phyloP scores from a whole-genome alignment of 208 protist species.

The Leishmania turanica region DNA sequence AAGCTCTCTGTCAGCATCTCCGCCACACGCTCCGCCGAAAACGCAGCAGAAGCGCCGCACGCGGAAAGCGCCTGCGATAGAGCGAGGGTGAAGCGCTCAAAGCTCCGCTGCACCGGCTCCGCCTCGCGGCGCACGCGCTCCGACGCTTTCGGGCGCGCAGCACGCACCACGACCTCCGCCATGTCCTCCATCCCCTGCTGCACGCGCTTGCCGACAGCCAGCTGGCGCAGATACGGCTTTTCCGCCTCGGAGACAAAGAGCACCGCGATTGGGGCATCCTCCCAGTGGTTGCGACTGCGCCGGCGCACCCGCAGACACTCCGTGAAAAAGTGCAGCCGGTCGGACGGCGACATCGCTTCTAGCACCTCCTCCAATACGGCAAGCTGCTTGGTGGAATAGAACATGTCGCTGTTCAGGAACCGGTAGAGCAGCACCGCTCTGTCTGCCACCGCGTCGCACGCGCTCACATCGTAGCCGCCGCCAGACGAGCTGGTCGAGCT shows the following conservation, averaged over 20 bases:
- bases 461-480: slow-evolving; percentile 4
- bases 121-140: slow-evolving; percentile 26
- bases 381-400: slow-evolving; percentile 68
- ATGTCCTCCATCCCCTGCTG: slow-evolving; percentile 43
- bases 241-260: slow-evolving; percentile 60
- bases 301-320: slow-evolving; percentile 70
- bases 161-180: slow-evolving; percentile 29
- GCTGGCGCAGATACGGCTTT: slow-evolving; percentile 31
- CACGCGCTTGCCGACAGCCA: slow-evolving; percentile 43
- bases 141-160: slow-evolving; percentile 23
- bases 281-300: slow-evolving; percentile 74
- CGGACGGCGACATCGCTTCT: slow-evolving; percentile 27
- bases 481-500: not conserved
- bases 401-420: slow-evolving; percentile 91
- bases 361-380: slow-evolving; percentile 60
- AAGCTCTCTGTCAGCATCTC: slow-evolving; percentile 35
- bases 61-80: slow-evolving; percentile 24
- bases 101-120: slow-evolving; percentile 21
- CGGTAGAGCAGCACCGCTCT: slow-evolving; percentile 58
- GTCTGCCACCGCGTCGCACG: slow-evolving; percentile 19
- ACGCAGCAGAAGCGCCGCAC: not conserved
- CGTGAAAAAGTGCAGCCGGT: slow-evolving; percentile 69
- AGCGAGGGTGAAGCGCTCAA: slow-evolving; percentile 40
- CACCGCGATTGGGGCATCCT: slow-evolving; percentile 70
- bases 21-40: slow-evolving; percentile 27